These are phyloP conservation scores for Plasmodium adleri DNA, from an alignment of 169 alveolate genomes.

Conservation along the genomic window DNA sequence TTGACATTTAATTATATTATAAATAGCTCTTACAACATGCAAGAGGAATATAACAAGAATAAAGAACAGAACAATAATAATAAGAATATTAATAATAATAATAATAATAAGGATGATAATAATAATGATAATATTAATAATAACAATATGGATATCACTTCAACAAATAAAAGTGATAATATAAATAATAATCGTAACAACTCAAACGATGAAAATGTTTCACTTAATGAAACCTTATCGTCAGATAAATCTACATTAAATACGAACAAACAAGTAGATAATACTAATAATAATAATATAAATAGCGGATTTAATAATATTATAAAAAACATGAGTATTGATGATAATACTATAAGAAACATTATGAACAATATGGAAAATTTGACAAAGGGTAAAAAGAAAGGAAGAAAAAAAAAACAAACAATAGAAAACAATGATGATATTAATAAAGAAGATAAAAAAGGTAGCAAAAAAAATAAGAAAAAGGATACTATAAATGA, in stretches of 20 bases:
- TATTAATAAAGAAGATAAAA: not conserved
- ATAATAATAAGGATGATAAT: not conserved
- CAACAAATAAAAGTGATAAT: not conserved
- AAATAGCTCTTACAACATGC: constrained; percentile 12
- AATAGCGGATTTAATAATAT: constrained; percentile 16
- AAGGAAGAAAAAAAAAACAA: too few relatives aligned
- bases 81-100: not conserved
- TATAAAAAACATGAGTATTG: constrained; percentile 23
- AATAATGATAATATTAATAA: not conserved
- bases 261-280: not conserved
- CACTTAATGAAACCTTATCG: too few relatives aligned
- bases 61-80: not conserved
- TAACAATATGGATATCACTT: not conserved
- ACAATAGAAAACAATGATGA: not conserved
- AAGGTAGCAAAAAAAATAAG: not conserved
- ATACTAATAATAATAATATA: constrained; percentile 6
- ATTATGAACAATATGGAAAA: too few relatives aligned
- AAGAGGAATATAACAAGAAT: not conserved
- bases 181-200: not conserved
- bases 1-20: constrained; percentile 26
- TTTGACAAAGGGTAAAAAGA: too few relatives aligned
- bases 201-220: too few relatives aligned
- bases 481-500: not conserved
- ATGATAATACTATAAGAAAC: not conserved
- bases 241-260: too few relatives aligned